Evolutionary conservation across 495 filamentous ascomycete species (phyloP).

Genomic region (Daldinia vernicosa): DNA sequence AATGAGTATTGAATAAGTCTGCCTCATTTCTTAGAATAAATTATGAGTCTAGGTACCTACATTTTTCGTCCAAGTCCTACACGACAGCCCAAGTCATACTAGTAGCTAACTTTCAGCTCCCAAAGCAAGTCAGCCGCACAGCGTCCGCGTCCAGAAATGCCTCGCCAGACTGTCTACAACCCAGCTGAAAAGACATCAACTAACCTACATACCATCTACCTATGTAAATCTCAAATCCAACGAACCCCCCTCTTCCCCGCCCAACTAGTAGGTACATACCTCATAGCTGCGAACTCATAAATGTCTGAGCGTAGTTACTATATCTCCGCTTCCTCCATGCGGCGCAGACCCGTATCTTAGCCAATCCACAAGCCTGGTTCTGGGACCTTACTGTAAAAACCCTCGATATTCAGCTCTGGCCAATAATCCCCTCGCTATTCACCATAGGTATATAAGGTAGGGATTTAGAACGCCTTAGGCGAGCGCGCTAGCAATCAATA

Average conservation of each 20-base stretch:
- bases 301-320: background rate
- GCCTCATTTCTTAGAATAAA: background rate
- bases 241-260: background rate
- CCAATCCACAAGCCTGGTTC: constrained; percentile 15
- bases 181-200: background rate
- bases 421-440: background rate
- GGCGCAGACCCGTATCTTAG: constrained; percentile 21
- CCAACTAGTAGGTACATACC: background rate
- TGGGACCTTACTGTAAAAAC: background rate
- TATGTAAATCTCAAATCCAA: background rate
- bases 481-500: background rate
- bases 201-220: background rate
- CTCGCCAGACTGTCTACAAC: constrained; percentile 15
- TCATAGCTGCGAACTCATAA: background rate
- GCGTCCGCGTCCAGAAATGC: constrained; percentile 4
- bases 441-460: too few relatives aligned
- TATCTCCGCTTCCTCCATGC: constrained; percentile 1
- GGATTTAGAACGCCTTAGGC: background rate
- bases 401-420: too few relatives aligned
- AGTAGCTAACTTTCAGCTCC: background rate
- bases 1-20: background rate
- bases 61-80: background rate
- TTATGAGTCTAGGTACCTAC: background rate
- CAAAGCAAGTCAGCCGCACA: constrained; percentile 10
- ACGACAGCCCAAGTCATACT: background rate